Percentiles rank a stretch among this genome's conserved stretches.
Conservation (phyloP, 75 land plant genomes). For the Selaginella tamariscina region DNA sequence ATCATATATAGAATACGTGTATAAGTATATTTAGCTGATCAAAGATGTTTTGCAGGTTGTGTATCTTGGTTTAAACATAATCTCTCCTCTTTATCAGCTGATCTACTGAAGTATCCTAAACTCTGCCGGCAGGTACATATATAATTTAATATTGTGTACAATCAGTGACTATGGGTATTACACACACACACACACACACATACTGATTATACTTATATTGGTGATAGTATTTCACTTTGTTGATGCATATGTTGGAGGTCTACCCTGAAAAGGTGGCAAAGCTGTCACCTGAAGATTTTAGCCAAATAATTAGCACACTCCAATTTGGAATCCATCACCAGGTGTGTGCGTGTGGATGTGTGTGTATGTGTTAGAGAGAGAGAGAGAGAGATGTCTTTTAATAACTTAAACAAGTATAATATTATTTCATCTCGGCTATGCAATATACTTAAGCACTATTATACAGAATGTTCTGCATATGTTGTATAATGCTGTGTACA, state of each 20-base stretch:
- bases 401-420: too few species aligned
- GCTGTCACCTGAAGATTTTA: conserved; percentile 52
- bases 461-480: too few species aligned
- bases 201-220: background rate
- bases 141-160: background rate
- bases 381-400: too few species aligned
- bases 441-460: too few species aligned
- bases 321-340: conserved; percentile 84
- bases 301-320: conserved; percentile 55
- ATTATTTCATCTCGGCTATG: too few species aligned
- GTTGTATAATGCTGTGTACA: too few species aligned
- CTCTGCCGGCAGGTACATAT: conserved; percentile 69
- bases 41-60: conserved; percentile 49
- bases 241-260: conserved; percentile 88
- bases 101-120: conserved; percentile 88
- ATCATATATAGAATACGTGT: background rate
- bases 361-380: too few species aligned
- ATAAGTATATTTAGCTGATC: background rate
- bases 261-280: conserved; percentile 92
- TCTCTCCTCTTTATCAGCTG: conserved; percentile 77
- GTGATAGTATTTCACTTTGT: conserved; percentile 65
- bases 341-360: conserved; percentile 22
- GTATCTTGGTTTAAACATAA: conserved; percentile 74
- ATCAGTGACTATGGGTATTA: too few species aligned
- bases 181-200: too few species aligned